Base-by-base conservation (phyloP, 164 flowering plant species). In the Vitis rotundifolia region DNA sequence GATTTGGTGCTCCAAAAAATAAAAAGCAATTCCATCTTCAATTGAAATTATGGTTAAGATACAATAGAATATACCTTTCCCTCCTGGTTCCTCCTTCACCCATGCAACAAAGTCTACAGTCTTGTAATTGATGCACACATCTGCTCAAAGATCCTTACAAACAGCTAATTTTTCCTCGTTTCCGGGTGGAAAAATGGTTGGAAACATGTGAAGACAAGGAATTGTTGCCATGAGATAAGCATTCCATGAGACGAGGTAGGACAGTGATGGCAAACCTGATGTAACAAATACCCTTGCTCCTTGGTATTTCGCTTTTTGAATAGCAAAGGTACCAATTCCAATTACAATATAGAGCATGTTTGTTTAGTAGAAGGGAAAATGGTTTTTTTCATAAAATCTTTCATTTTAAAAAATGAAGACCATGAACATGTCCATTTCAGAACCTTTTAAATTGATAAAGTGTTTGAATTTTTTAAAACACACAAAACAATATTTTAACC, bases 271-370 rank as follows among this genome's bases (percentile, higher is more conserved):
- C 67, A 64, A 31, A 91, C 97, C 98, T 88, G 97, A 97, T 37
- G 98, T 94, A 61, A 88, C 87, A 76, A 95, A 89, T 11, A 92
- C 99, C 75, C 73, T 86, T 11, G 72, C 86, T 69, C 98, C 98
- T 49, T 9, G 68, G 75, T 80, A 79, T 69, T 91, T 91, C 59
- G 97, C 99, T 13, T 91, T 86, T 83, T 95, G 97, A 80, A 95
- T 86, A 0, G 96, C 98, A 83, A 95, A 92, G 16, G 94, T 92
- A 28, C 99, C 97, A 62, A 95, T 95, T 67, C 98, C 98, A 73
- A 98, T 91, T 3, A 5, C 37, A 31, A 31, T 31, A 31, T 31
- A 31, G 37, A 31, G 37, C 5, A 1, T 31, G 22, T 19, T 19
- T 19, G 22, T 19, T 19, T 19, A 19, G 22, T 19, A 19, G 22